These are phyloP conservation scores for Sphagnum contortum DNA, from an alignment of 225 moss, liverwort and hornwort genomes.

Conservation along the genomic window DNA sequence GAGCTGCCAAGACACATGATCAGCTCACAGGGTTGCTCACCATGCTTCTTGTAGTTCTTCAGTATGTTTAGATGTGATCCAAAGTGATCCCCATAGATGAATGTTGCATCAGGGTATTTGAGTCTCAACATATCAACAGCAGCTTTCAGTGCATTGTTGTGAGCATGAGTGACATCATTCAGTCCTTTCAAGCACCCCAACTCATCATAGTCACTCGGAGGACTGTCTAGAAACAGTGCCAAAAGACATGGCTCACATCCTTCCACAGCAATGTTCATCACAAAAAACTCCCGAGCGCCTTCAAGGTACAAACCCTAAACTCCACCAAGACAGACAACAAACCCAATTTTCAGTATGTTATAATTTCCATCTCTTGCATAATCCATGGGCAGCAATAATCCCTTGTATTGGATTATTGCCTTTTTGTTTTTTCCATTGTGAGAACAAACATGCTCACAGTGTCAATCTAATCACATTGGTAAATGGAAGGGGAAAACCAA, in stretches of 20 bases:
- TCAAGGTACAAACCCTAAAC: neutral
- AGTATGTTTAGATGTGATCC: neutral
- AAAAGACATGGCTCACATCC: constrained; percentile 4
- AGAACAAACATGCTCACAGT: too few species aligned
- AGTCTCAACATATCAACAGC: neutral
- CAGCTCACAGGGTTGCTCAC: neutral
- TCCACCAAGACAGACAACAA: neutral
- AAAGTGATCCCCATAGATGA: constrained; percentile 1
- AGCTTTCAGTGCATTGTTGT: neutral
- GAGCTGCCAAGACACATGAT: too few species aligned
- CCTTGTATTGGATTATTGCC: too few species aligned
- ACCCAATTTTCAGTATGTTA: neutral
- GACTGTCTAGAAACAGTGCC: neutral
- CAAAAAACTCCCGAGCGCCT: constrained; percentile 2
- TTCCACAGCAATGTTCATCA: neutral
- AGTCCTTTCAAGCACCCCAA: constrained; percentile 1
- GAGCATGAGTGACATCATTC: neutral
- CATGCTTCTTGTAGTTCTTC: neutral
- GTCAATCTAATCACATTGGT: neutral
- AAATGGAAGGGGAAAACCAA: neutral
- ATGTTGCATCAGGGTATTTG: neutral
- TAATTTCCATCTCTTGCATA: too few species aligned
- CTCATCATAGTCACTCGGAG: neutral
- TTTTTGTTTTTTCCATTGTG: too few species aligned
- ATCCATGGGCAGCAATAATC: too few species aligned